Conservation (phyloP, 495 filamentous ascomycete genomes). For the Talaromyces thailandensis region DNA sequence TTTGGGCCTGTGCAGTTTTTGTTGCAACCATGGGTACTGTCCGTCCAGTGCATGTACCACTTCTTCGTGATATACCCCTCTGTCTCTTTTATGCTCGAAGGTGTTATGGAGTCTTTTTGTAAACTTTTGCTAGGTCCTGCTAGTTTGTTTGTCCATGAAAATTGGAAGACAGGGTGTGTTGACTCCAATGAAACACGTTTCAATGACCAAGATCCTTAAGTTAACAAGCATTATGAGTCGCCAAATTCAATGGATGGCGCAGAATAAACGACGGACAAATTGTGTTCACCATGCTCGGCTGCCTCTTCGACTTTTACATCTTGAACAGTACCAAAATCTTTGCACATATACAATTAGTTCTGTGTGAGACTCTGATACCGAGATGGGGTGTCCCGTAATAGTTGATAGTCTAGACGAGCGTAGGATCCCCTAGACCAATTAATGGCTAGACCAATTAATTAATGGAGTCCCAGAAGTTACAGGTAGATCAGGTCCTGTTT, state of each 20-base stretch:
- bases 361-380: background rate
- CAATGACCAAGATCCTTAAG: no score
- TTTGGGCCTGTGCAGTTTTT: conserved; percentile 31
- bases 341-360: background rate
- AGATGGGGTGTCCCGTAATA: background rate
- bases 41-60: conserved; percentile 26
- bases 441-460: no score
- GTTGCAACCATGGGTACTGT: conserved; percentile 34
- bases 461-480: background rate
- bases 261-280: no score
- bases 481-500: background rate
- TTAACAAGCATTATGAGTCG: no score
- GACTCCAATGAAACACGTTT: no score
- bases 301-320: no score
- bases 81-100: background rate
- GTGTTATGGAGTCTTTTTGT: background rate
- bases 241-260: no score
- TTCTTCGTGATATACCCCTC: background rate
- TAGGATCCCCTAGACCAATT: background rate
- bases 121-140: no score
- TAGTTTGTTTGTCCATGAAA: no score
- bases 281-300: no score
- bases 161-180: no score
- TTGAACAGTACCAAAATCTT: background rate
- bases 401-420: background rate